These are phyloP conservation scores for Cenchrus americanus DNA, from an alignment of 176 grass and related monocot genomes.

Conservation along the genomic window DNA sequence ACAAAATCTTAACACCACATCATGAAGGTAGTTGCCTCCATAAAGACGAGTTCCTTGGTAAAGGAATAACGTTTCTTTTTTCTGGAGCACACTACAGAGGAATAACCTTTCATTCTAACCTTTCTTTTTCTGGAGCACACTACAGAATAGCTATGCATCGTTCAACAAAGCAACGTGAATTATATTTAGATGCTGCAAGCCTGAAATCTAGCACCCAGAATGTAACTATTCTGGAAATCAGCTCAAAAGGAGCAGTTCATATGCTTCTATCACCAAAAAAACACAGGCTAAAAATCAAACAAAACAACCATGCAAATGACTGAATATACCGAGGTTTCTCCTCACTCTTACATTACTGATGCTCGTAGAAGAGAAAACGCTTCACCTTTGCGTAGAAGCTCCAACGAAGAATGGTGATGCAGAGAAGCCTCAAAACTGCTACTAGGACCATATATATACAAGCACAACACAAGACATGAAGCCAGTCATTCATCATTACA, in stretches of 20 bases:
- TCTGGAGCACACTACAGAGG: not conserved
- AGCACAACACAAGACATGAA: not conserved
- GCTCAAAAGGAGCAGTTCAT: not conserved
- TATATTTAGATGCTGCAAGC: not conserved
- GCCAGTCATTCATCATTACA: not conserved
- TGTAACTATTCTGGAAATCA: not conserved
- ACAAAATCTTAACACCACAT: not conserved
- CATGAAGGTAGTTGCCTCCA: not conserved
- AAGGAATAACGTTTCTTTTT: not conserved
- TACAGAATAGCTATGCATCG: not conserved
- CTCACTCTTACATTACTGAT: not conserved
- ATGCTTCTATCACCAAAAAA: not conserved
- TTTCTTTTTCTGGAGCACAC: too few species aligned
- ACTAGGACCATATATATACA: not conserved
- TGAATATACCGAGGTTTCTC: not conserved
- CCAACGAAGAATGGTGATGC: not conserved
- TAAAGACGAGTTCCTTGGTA: not conserved
- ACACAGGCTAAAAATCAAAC: not conserved
- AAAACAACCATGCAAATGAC: not conserved
- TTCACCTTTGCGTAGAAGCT: not conserved
- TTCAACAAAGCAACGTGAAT: not conserved
- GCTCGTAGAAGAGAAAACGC: not conserved
- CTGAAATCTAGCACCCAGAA: not conserved
- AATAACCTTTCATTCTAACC: not conserved
- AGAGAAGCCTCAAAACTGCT: not conserved